Evolutionary conservation across 2,329 filamentous ascomycete species (phyloP).

Genomic region (Alternaria ethzedia): DNA sequence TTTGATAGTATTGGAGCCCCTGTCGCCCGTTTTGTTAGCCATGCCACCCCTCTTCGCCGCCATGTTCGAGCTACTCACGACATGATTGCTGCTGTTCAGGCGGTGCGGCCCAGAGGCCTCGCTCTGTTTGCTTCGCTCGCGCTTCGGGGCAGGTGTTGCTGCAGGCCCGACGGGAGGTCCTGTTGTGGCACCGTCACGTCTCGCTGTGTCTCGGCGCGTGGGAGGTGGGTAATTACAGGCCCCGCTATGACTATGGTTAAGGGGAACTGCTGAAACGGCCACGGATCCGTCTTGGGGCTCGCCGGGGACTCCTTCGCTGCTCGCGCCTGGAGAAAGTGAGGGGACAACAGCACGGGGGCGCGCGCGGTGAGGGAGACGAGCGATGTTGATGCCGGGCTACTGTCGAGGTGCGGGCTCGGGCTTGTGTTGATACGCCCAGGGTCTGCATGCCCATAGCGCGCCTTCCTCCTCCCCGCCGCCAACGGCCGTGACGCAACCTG

Average conservation of each 20-base stretch:
- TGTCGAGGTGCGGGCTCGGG: constrained; percentile 25
- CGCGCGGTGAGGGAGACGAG: constrained; percentile 4
- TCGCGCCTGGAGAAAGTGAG: constrained; percentile 1
- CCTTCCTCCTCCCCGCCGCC: constrained; percentile 23
- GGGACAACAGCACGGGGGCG: not conserved
- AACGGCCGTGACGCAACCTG: constrained; percentile 23
- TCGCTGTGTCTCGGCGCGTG: constrained; percentile 38
- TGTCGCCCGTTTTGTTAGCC: constrained; percentile 51
- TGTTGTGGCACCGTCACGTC: constrained; percentile 44
- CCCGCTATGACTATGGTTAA: constrained; percentile 40
- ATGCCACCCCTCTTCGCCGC: constrained; percentile 8
- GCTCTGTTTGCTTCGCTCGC: constrained; percentile 29
- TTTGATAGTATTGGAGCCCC: constrained; percentile 56
- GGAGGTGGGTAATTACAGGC: constrained; percentile 28
- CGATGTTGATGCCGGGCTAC: constrained; percentile 15
- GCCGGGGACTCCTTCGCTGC: constrained; percentile 4
- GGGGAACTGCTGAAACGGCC: constrained; percentile 33
- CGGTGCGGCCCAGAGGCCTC: constrained; percentile 47
- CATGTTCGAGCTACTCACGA: constrained; percentile 39
- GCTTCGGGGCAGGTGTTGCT: constrained; percentile 27
- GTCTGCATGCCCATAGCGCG: constrained; percentile 29
- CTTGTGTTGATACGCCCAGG: constrained; percentile 22
- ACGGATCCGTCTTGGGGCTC: not conserved
- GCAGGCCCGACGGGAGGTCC: constrained; percentile 24
- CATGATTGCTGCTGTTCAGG: constrained; percentile 43